These are phyloP conservation scores for Populus euphratica DNA, from an alignment of 345 rosid species.

Conservation along the genomic window DNA sequence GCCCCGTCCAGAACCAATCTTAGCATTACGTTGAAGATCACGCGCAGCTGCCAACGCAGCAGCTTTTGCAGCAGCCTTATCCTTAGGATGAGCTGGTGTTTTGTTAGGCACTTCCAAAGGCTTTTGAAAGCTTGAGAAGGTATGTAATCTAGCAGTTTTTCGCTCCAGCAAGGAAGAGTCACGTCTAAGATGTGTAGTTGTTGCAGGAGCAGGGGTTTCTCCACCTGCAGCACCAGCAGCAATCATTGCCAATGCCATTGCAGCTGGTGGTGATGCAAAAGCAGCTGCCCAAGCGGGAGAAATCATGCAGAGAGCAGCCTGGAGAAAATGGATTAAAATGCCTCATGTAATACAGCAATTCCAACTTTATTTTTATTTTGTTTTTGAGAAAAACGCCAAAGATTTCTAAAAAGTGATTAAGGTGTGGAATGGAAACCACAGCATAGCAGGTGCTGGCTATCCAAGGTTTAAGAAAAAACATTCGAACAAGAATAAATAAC, in stretches of 20 bases:
- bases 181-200: slow-evolving; percentile 63
- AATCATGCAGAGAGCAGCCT: slow-evolving; percentile 95
- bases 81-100: slow-evolving; percentile 68
- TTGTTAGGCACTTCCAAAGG: slow-evolving; percentile 58
- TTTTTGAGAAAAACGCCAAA: background rate
- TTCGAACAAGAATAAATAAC: background rate
- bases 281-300: slow-evolving; percentile 99
- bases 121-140: slow-evolving; percentile 94
- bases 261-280: slow-evolving; percentile 99
- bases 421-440: background rate
- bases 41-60: slow-evolving; percentile 99
- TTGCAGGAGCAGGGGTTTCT: slow-evolving; percentile 64
- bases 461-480: slow-evolving; percentile 12
- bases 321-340: slow-evolving; percentile 10
- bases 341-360: background rate
- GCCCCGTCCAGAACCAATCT: slow-evolving; percentile 99
- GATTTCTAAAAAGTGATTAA: background rate
- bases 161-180: slow-evolving; percentile 86
- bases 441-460: background rate
- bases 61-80: slow-evolving; percentile 96
- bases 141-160: slow-evolving; percentile 61
- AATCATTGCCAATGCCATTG: slow-evolving; percentile 99
- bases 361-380: background rate
- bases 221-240: slow-evolving; percentile 99
- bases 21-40: slow-evolving; percentile 94